Percentiles rank a stretch among this genome's conserved stretches.
Conservation (phyloP, 2,329 filamentous ascomycete species). For the Pseudocercospora musae region DNA sequence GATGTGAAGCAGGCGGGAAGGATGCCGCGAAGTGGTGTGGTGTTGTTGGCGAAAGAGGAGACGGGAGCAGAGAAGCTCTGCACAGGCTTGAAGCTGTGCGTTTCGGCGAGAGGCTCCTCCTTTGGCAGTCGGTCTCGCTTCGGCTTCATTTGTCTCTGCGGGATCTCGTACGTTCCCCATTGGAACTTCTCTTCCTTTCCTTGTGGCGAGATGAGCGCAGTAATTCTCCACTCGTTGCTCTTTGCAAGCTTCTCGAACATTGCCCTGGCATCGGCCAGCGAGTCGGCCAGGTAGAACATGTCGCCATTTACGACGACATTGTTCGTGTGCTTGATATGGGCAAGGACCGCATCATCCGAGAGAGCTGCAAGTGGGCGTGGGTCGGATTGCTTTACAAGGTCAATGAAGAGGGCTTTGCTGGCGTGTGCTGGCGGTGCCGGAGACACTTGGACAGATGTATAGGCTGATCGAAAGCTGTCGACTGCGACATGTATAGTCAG, state of each 20-base stretch:
- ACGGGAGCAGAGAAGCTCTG: slow-evolving; percentile 30
- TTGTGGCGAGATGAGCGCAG: slow-evolving; percentile 22
- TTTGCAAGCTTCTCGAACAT: slow-evolving; percentile 15
- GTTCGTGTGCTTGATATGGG: slow-evolving; percentile 1
- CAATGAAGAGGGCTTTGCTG: slow-evolving; percentile 29
- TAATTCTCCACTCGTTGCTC: slow-evolving; percentile 21
- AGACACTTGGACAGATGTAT: slow-evolving; percentile 27
- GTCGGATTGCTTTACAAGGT: slow-evolving; percentile 30
- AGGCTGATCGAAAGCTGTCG: slow-evolving; percentile 12
- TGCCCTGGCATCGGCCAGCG: slow-evolving; percentile 17
- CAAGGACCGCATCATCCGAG: slow-evolving; percentile 16
- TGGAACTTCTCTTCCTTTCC: slow-evolving; percentile 20
- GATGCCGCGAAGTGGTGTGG: slow-evolving; percentile 46
- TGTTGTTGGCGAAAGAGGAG: slow-evolving; percentile 38
- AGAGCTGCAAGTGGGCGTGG: slow-evolving; percentile 9
- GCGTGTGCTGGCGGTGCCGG: slow-evolving; percentile 25
- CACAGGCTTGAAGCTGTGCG: slow-evolving; percentile 24
- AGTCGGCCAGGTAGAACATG: slow-evolving; percentile 20
- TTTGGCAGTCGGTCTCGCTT: slow-evolving; percentile 25
- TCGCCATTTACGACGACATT: slow-evolving; percentile 12
- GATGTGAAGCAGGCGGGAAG: slow-evolving; percentile 74
- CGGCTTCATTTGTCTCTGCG: slow-evolving; percentile 20
- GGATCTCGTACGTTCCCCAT: slow-evolving; percentile 36
- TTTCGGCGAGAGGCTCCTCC: slow-evolving; percentile 22
- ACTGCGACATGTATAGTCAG: slow-evolving; percentile 8